phyloP scores from a whole-genome alignment of 768 basidiomycete species.

The Rhizopogon vesiculosus region DNA sequence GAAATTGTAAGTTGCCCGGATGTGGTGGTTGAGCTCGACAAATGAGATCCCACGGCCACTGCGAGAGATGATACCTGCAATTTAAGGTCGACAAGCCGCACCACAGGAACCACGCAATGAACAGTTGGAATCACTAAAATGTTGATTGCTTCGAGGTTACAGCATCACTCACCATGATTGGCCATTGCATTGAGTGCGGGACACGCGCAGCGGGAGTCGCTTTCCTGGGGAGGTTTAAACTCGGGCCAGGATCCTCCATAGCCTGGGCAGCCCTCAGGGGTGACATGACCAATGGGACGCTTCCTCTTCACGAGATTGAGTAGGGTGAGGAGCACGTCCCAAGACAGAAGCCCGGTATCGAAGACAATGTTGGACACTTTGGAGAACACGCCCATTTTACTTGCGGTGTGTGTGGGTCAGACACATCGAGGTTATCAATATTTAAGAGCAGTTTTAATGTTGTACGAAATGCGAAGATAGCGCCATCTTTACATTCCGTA shows the following conservation, averaged over 20 bases:
- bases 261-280: constrained; percentile 50
- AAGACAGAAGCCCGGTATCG: constrained; percentile 30
- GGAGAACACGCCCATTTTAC: background rate
- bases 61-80: constrained; percentile 41
- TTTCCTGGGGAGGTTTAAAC: constrained; percentile 49
- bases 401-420: background rate
- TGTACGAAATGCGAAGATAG: too few relatives aligned
- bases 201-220: constrained; percentile 69
- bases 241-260: constrained; percentile 67
- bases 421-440: too few relatives aligned
- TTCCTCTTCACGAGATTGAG: constrained; percentile 49
- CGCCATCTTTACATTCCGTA: too few relatives aligned
- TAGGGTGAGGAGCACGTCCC: constrained; percentile 50
- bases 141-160: background rate
- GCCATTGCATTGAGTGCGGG: constrained; percentile 79
- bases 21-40: constrained; percentile 31
- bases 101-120: background rate
- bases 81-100: background rate
- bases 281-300: constrained; percentile 44
- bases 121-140: background rate
- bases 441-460: too few relatives aligned
- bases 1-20: constrained; percentile 66
- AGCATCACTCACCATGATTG: constrained; percentile 58
- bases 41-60: constrained; percentile 71
- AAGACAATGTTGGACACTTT: background rate